Evolutionary conservation across 73 alveolate genomes (phyloP), one percentile per base, ranked within the genome.

Genomic region (Paramecium sexaurelia): DNA sequence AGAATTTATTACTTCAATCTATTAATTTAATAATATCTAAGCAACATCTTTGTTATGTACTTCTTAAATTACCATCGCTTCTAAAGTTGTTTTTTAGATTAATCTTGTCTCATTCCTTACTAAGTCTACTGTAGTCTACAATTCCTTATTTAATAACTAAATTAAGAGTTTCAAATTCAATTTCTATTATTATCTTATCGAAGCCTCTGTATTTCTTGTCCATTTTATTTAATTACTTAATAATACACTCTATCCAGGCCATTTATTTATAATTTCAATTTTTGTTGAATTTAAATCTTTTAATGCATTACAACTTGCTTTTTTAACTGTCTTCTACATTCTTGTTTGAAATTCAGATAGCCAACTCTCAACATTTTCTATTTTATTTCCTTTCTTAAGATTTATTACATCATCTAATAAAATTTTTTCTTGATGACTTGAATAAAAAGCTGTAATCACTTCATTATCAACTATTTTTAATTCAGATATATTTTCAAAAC

Each of bases 351-450:
- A 94, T 92, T 96, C 97, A 55, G 97, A 96, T 85, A 97, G 82
- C 99, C 99, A 97, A 19, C 96, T 95, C 91, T 97, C 99, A 9
- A 97, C 99, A 89, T 96, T 97, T 29, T 99, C 99, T 75, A 97
- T 96, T 39, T 97, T 96, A 13, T 95, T 97, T 43, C 97, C 99
- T 61, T 97, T 97, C 15, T 95, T 96, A 19, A 96, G 98, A 87
- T 97, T 96, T 15, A 97, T 61, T 19, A 26, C 61, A 27, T 71
- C 47, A 55, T 87, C 91, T 75, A 97, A 92, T 55, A 95, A 96
- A 3, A 97, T 95, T 17, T 90, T 84, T 85, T 97, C 99, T 45
- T 94, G 93, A 91, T 98, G 99, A 55, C 95, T 94, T 7, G 98
- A 92, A 20, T 95, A 93, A 95, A 98, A 92, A 55, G 96, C 99